Evolutionary conservation across 768 basidiomycete genomes (phyloP).

Genomic region (Imleria badia): DNA sequence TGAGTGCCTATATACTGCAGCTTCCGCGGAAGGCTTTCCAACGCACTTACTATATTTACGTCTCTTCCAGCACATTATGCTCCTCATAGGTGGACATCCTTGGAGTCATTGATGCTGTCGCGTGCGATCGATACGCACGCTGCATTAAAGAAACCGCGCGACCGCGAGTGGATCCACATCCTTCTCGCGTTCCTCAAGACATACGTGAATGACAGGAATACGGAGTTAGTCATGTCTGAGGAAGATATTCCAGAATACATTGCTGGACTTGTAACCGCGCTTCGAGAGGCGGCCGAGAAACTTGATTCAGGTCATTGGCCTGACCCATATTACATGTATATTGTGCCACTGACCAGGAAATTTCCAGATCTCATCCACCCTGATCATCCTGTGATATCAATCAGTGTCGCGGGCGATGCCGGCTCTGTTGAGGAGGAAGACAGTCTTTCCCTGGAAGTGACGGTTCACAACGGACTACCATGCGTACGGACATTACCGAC

Average conservation of each 20-base stretch:
- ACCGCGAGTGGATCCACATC: conserved; percentile 80
- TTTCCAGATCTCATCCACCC: conserved; percentile 60
- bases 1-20: conserved; percentile 39
- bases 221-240: conserved; percentile 54
- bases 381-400: conserved; percentile 66
- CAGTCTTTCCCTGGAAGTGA: conserved; percentile 58
- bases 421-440: conserved; percentile 60
- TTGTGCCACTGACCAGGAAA: conserved; percentile 11
- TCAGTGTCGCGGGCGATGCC: conserved; percentile 49
- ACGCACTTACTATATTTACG: conserved; percentile 68
- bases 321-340: neutral
- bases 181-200: conserved; percentile 75
- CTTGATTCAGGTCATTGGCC: conserved; percentile 52
- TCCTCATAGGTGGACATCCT: conserved; percentile 75
- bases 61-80: conserved; percentile 87
- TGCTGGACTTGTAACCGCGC: conserved; percentile 44
- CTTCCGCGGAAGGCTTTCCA: conserved; percentile 59
- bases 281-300: conserved; percentile 49
- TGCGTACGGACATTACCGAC: conserved; percentile 55
- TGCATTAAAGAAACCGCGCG: conserved; percentile 53
- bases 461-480: conserved; percentile 65
- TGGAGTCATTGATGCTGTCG: conserved; percentile 78
- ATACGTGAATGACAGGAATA: conserved; percentile 54
- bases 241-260: conserved; percentile 54
- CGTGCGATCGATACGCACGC: conserved; percentile 69